These are phyloP conservation scores for Priceomyces medius DNA, from an alignment of 805 yeast species.

Conservation along the genomic window DNA sequence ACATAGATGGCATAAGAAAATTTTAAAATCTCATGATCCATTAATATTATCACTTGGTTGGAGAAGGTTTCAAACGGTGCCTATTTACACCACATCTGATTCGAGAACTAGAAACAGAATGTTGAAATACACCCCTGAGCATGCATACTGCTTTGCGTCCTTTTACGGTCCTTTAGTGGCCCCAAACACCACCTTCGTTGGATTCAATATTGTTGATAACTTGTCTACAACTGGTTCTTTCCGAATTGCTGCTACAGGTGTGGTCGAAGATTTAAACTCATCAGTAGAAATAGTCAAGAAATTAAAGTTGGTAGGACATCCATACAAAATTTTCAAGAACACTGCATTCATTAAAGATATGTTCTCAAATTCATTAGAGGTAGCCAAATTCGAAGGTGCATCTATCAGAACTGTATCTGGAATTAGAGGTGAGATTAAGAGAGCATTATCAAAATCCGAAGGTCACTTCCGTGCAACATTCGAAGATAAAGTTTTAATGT, in stretches of 20 bases:
- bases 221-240: constrained; percentile 84
- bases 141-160: constrained; percentile 92
- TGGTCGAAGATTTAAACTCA: constrained; percentile 89
- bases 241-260: constrained; percentile 95
- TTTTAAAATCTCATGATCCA: constrained; percentile 93
- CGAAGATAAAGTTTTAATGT: constrained; percentile 89
- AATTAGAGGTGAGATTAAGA: constrained; percentile 93
- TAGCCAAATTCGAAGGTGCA: constrained; percentile 98
- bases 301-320: constrained; percentile 91
- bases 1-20: constrained; percentile 98
- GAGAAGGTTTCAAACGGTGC: constrained; percentile 97
- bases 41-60: constrained; percentile 91
- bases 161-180: constrained; percentile 97
- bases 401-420: constrained; percentile 96
- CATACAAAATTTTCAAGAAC: constrained; percentile 88
- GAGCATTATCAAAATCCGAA: constrained; percentile 91
- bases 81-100: constrained; percentile 93
- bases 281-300: constrained; percentile 92
- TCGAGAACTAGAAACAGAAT: constrained; percentile 97
- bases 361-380: constrained; percentile 90
- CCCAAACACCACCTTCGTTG: constrained; percentile 97
- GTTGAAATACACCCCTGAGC: constrained; percentile 98
- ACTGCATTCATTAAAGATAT: constrained; percentile 97
- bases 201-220: constrained; percentile 83
- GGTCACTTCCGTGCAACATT: constrained; percentile 96